phyloP scores from a whole-genome alignment of 2,329 filamentous ascomycete species.

The Colletotrichum chrysophilum region DNA sequence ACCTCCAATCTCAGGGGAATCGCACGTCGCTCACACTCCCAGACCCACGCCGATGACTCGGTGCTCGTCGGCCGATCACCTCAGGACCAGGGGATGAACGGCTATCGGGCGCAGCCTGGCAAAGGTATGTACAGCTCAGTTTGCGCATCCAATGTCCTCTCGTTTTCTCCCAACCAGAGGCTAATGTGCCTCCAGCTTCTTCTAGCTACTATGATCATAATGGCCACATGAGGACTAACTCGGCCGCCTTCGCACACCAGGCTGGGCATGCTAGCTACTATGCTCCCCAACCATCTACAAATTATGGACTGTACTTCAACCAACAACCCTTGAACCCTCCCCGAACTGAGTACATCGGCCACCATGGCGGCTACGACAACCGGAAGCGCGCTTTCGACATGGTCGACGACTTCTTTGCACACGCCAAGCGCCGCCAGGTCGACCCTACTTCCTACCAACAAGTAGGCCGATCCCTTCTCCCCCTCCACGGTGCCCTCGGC shows the following conservation, averaged over 20 bases:
- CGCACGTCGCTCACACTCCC: slow-evolving; percentile 24
- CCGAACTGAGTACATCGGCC: slow-evolving; percentile 67
- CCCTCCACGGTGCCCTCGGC: slow-evolving; percentile 75
- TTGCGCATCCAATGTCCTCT: slow-evolving; percentile 24
- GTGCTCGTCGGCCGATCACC: slow-evolving; percentile 62
- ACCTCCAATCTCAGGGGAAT: background rate
- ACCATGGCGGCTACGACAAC: slow-evolving; percentile 66
- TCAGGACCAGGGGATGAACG: slow-evolving; percentile 57
- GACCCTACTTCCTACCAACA: slow-evolving; percentile 90
- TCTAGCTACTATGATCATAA: slow-evolving; percentile 70
- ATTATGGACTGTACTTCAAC: slow-evolving; percentile 82
- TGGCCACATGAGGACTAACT: slow-evolving; percentile 65
- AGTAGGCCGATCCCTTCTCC: slow-evolving; percentile 86
- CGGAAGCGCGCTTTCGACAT: slow-evolving; percentile 88
- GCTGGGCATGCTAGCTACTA: slow-evolving; percentile 64
- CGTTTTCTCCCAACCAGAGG: slow-evolving; percentile 37
- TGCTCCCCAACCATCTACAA: slow-evolving; percentile 56
- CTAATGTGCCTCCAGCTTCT: slow-evolving; percentile 54
- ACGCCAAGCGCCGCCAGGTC: slow-evolving; percentile 88
- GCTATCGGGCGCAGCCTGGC: slow-evolving; percentile 57
- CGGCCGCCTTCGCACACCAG: slow-evolving; percentile 61
- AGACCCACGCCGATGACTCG: slow-evolving; percentile 94
- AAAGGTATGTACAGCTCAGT: slow-evolving; percentile 52
- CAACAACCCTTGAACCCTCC: slow-evolving; percentile 59
- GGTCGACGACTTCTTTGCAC: slow-evolving; percentile 92